Evolutionary conservation across 176 grass and related monocot genomes (phyloP).

Genomic region (Hordeum vulgare): MorexV3_pseudomolecules_assembly NC_058521.1:466107464-466107963

Average conservation of each 20-base stretch:
- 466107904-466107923: constrained; percentile 3
- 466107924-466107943: not conserved
- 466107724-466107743: not conserved
- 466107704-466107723: not conserved
- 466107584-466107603: not conserved
- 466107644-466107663: not conserved
- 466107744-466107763: not conserved
- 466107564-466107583: not conserved
- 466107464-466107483: constrained; percentile 4
- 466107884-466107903: not conserved
- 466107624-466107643: not conserved
- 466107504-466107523: constrained; percentile 6
- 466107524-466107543: not conserved
- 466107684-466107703: not conserved
- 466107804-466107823: not conserved
- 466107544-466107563: not conserved
- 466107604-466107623: not conserved
- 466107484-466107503: not conserved
- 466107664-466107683: not conserved
- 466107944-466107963: not conserved
- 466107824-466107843: not conserved
- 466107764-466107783: not conserved
- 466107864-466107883: not conserved
- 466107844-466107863: not conserved
- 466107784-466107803: not conserved